Base-by-base conservation (phyloP, 1,284 basidiomycete genomes). In the Ustilago trichophora region DNA sequence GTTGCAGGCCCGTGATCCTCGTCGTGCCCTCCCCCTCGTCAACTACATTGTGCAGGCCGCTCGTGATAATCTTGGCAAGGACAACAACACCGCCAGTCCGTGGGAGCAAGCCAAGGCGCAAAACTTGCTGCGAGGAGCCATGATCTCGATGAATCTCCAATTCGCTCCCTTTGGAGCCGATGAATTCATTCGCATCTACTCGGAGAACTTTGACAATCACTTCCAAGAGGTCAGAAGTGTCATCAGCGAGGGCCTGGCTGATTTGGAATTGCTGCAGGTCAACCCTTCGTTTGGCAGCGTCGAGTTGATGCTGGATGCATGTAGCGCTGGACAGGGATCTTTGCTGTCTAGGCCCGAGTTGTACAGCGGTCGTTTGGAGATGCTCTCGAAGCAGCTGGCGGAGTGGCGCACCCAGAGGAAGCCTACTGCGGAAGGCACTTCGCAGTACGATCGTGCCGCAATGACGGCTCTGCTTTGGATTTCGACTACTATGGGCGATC, bases 1-100 rank as follows among this genome's bases (percentile, higher is more conserved):
- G 79, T 82, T 93, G 22, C 84, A 85, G 66, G 86, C 89, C 51
- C 87, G 92, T 27, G 95, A 98, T 83, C 93, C 93, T 32, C 89
- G 93, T 25, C 87, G 95, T 18, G 89, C 88, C 73, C 84, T 88
- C 58, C 86, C 88, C 4, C 83, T 98, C 24, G 85, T 96, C 29
- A 86, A 91, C 69, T 96, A 70, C 50, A 46, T 75, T 25, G 53
- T 71, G 16, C 37, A 66, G 22, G 56, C 56, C 3, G 76, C 72
- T 4, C 47, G 56, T 13, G 60, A 70, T 19, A 63, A 54, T 21
- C 65, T 78, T 18, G 66, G 53, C 45, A 65, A 67, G 52, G 68
- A 74, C 36, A 68, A 65, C 25, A 53, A 22, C 35, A 54, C 37
- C 29, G 48, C 64, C 6, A 73, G 70, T 48, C 73, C 72, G 0